These are phyloP conservation scores for Euptelea pleiosperma DNA, from an alignment of 164 flowering plant species.

Conservation along the genomic window DNA sequence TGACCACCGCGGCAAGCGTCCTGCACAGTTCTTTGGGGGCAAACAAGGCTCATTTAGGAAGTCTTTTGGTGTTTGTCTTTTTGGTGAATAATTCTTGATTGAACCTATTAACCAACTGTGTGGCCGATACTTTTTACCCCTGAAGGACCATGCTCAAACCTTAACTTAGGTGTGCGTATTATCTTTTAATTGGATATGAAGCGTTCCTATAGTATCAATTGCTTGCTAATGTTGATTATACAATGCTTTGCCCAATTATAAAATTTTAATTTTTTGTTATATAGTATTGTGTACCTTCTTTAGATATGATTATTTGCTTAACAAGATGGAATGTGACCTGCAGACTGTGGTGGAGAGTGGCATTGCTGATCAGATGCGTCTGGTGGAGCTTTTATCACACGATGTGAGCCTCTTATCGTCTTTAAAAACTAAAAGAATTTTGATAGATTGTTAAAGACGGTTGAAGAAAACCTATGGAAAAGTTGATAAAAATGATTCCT, in stretches of 20 bases:
- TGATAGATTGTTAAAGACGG: too few species aligned
- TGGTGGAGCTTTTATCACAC: conserved; percentile 68
- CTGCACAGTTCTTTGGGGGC: too few species aligned
- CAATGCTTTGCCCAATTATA: background rate
- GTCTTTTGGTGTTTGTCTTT: too few species aligned
- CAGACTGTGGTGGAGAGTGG: conserved; percentile 83
- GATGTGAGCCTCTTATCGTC: conserved; percentile 55
- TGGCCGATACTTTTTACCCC: background rate
- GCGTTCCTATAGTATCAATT: background rate
- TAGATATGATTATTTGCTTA: background rate
- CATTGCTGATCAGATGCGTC: conserved; percentile 80
- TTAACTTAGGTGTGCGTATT: too few species aligned
- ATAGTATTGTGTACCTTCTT: background rate
- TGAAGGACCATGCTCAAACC: too few species aligned
- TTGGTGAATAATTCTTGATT: too few species aligned
- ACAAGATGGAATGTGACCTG: conserved; percentile 22
- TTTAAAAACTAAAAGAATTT: too few species aligned
- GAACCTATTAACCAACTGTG: too few species aligned
- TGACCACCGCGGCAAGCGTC: too few species aligned
- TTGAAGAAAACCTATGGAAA: too few species aligned
- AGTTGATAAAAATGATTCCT: too few species aligned
- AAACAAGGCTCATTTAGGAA: too few species aligned
- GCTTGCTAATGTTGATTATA: conserved; percentile 1
- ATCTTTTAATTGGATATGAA: background rate
- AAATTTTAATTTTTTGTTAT: background rate